A percentile compares a stretch with the other conserved stretches of the same genome.
Evolutionary conservation across 331 rosid genomes (phyloP).

Genomic region (Quercus lobata): DNA sequence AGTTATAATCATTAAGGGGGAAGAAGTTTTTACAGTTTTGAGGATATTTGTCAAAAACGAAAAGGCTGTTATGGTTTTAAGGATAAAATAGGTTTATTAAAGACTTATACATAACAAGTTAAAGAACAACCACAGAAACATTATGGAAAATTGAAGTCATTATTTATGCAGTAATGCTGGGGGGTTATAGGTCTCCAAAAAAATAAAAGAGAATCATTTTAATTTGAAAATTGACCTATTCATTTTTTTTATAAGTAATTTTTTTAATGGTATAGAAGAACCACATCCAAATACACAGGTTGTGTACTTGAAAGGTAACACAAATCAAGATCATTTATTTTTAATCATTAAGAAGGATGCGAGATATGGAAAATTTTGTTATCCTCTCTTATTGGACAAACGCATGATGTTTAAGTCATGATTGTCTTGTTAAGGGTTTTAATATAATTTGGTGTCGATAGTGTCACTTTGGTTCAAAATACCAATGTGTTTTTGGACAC

Average conservation of each 20-base stretch:
- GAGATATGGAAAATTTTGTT: background rate
- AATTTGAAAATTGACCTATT: background rate
- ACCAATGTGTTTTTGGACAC: background rate
- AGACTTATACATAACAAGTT: background rate
- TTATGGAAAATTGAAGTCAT: background rate
- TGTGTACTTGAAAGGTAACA: too few species aligned
- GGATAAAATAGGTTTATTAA: background rate
- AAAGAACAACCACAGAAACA: background rate
- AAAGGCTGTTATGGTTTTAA: background rate
- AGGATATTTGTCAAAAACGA: too few species aligned
- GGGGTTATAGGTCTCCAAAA: background rate
- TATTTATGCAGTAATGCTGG: background rate
- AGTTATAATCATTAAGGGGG: background rate
- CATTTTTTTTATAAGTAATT: background rate
- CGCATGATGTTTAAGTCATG: background rate
- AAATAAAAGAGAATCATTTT: background rate
- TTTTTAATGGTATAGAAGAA: too few species aligned
- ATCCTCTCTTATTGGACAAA: background rate
- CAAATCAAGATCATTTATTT: background rate
- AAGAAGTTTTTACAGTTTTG: background rate
- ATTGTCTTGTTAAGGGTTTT: background rate
- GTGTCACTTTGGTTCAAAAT: background rate
- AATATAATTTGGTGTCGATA: background rate
- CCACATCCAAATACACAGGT: too few species aligned
- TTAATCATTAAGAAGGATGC: background rate